Evolutionary conservation across 1,284 basidiomycete species (phyloP), one percentile per base, ranked within the genome.

Genomic region (Tylopilus sp.): DNA sequence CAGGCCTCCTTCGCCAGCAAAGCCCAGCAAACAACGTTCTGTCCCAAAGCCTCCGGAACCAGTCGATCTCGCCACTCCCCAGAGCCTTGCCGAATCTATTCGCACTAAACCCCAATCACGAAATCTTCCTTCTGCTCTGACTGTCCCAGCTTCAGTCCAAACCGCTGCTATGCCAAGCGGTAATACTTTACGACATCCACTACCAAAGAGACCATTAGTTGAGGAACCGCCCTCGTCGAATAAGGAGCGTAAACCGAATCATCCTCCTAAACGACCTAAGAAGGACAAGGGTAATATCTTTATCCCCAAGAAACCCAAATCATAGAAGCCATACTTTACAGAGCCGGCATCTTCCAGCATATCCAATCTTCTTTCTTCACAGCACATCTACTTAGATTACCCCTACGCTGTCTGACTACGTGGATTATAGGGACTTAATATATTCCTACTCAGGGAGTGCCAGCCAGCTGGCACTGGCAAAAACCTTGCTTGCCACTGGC

Each of bases 221-320:
- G 57, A 57, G 2, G 55, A 64, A 17, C 20, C 53, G 2, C 46
- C 62, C 24, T 61, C 57, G 14, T 53, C 55, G 8, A 38, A 18
- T 1, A 54, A 52, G 20, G 51, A 57, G 39, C 53, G 41, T 12
- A 57, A 38, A 21, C 47, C 56, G 5, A 55, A 42, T 5, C 59
- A 45, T 8, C 58, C 52, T 8, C 60, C 2, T 44, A 77, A 75
- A 57, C 71, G 68, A 9, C 65, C 66, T 37, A 77, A 74, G 56
- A 76, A 73, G 54, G 65, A 65, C 20, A 65, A 68, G 57, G 66
- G 69, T 12, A 73, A 59, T 20, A 73, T 81, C 51, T 82, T 82
- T 58, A 80, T 82, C 31, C 75, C 75, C 0, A 77, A 72, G 60
- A 73, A 63, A 54, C 41, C 54, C 37, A 68, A 61, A 47, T 45